Evolutionary conservation across 2,329 filamentous ascomycete species (phyloP).

Genomic region (Tolypocladium sp.): DNA sequence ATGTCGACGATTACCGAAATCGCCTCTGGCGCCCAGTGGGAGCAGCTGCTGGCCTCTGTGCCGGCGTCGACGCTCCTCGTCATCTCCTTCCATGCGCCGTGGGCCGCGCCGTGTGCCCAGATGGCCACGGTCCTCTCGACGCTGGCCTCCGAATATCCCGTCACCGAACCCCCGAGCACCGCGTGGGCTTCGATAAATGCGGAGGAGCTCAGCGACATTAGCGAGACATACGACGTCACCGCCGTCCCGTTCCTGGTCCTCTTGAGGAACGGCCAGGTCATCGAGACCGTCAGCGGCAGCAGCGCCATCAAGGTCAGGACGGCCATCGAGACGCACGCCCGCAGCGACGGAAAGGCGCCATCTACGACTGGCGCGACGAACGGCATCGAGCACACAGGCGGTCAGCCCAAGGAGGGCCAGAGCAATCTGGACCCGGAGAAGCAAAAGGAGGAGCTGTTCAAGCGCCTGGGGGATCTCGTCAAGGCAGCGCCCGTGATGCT

Average conservation of each 20-base stretch:
- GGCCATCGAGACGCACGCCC: slow-evolving; percentile 76
- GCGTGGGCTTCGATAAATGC: slow-evolving; percentile 89
- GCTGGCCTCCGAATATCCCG: slow-evolving; percentile 78
- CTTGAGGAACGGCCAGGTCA: slow-evolving; percentile 60
- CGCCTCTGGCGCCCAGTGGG: slow-evolving; percentile 64
- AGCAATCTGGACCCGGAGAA: slow-evolving; percentile 38
- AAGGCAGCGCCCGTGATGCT: slow-evolving; percentile 97
- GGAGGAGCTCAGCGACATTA: slow-evolving; percentile 86
- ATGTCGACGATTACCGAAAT: slow-evolving; percentile 78
- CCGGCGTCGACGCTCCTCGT: slow-evolving; percentile 65
- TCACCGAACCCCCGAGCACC: slow-evolving; percentile 54
- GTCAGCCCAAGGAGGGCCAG: slow-evolving; percentile 33
- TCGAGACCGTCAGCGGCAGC: slow-evolving; percentile 84
- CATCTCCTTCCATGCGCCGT: slow-evolving; percentile 92
- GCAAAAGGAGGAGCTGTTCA: slow-evolving; percentile 76
- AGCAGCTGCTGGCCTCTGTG: slow-evolving; percentile 55
- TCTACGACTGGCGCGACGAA: slow-evolving; percentile 24
- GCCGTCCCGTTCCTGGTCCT: slow-evolving; percentile 90
- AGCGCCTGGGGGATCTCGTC: slow-evolving; percentile 73
- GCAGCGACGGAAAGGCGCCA: slow-evolving; percentile 26
- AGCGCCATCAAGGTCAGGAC: slow-evolving; percentile 78
- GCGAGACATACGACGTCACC: slow-evolving; percentile 86
- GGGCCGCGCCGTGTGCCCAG: slow-evolving; percentile 92
- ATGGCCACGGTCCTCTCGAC: slow-evolving; percentile 82
- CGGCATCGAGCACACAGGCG: slow-evolving; percentile 25